Conservation (phyloP, 2,329 filamentous ascomycete genomes). For the Tetracladium maxilliforme region DNA sequence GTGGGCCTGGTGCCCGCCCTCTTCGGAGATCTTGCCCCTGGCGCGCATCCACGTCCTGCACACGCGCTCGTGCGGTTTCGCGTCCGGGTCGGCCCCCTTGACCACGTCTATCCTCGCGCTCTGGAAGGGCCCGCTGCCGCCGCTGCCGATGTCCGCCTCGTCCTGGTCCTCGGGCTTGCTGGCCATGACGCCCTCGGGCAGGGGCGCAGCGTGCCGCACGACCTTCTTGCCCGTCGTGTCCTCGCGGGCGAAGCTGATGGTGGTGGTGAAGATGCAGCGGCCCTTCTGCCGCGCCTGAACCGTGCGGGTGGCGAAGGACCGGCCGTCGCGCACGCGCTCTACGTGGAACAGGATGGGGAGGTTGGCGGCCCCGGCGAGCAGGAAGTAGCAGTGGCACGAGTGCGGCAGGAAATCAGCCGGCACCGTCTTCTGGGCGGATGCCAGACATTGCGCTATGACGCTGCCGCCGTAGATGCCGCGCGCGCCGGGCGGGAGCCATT, state of each 20-base stretch:
- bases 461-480: slow-evolving; percentile 88
- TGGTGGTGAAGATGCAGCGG: slow-evolving; percentile 87
- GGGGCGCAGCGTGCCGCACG: slow-evolving; percentile 50
- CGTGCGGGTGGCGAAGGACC: slow-evolving; percentile 79
- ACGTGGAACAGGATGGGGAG: slow-evolving; percentile 91
- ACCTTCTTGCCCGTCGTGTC: slow-evolving; percentile 32
- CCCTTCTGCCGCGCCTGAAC: slow-evolving; percentile 90
- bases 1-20: slow-evolving; percentile 67
- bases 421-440: slow-evolving; percentile 80
- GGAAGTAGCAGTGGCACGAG: slow-evolving; percentile 98
- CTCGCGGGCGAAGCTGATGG: slow-evolving; percentile 71
- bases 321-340: slow-evolving; percentile 80
- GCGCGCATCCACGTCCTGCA: slow-evolving; percentile 63
- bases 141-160: slow-evolving; percentile 17
- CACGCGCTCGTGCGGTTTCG: slow-evolving; percentile 52
- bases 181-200: slow-evolving; percentile 30
- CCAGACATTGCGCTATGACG: slow-evolving; percentile 83
- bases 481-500: slow-evolving; percentile 87
- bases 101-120: slow-evolving; percentile 38
- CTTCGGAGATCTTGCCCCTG: slow-evolving; percentile 55
- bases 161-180: slow-evolving; percentile 22
- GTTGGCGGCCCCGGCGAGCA: slow-evolving; percentile 72
- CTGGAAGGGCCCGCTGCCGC: slow-evolving; percentile 34
- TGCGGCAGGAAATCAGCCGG: slow-evolving; percentile 69
- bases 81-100: slow-evolving; percentile 30